Evolutionary conservation across 2,329 filamentous ascomycete species (phyloP).

Genomic region (Aspergillus sp.): DNA sequence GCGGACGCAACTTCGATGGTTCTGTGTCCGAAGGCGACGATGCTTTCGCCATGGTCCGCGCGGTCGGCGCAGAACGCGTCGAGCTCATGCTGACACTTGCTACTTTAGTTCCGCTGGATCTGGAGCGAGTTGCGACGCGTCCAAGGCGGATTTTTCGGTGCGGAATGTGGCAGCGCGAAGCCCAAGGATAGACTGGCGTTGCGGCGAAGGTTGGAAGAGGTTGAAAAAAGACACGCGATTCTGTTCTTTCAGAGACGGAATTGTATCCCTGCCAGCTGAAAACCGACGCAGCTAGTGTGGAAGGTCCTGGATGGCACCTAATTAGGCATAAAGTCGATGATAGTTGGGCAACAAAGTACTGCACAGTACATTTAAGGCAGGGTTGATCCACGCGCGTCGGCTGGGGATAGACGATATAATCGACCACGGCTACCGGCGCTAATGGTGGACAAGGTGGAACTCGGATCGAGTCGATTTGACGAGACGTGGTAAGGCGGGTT

Average conservation of each 20-base stretch:
- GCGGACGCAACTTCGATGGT: slow-evolving; percentile 33
- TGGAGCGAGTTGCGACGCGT: not conserved
- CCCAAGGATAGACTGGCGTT: no score
- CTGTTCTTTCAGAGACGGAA: no score
- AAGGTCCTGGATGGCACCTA: not conserved
- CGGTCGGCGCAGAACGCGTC: slow-evolving; percentile 44
- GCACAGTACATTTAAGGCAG: not conserved
- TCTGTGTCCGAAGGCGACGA: slow-evolving; percentile 41
- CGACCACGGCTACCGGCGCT: not conserved
- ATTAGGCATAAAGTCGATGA: not conserved
- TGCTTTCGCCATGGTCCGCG: slow-evolving; percentile 61
- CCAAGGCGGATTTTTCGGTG: not conserved
- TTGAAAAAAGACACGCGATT: no score
- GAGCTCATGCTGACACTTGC: slow-evolving; percentile 39
- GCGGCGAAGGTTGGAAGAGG: no score
- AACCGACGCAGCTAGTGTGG: not conserved
- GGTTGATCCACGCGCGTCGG: not conserved
- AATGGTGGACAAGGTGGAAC: not conserved
- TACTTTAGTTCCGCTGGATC: not conserved
- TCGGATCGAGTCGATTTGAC: not conserved
- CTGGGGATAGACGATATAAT: not conserved
- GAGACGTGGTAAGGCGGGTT: not conserved
- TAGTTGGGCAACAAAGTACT: not conserved
- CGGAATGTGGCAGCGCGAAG: not conserved
- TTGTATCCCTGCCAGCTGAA: no score